Percentiles rank a stretch among this genome's conserved stretches.
These are phyloP conservation scores for Spencermartinsiella europaea DNA, from an alignment of 805 yeast genomes.

Conservation along the genomic window DNA sequence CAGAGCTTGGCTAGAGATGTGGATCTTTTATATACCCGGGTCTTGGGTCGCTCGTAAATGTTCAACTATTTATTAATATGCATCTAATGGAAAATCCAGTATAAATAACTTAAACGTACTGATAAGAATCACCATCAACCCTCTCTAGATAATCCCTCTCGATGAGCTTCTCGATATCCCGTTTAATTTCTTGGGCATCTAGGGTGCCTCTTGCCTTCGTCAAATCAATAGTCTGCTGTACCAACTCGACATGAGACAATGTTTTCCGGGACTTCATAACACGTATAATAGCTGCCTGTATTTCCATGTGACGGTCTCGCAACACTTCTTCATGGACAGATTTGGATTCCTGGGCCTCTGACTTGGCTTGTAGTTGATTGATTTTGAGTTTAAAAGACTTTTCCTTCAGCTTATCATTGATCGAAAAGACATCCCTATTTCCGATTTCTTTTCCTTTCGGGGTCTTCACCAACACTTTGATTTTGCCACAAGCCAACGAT, in stretches of 20 bases:
- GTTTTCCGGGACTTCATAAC: constrained; percentile 28
- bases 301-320: constrained; percentile 30
- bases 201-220: constrained; percentile 29
- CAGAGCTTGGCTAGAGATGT: constrained; percentile 57
- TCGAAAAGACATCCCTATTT: constrained; percentile 21
- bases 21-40: constrained; percentile 16
- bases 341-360: constrained; percentile 21
- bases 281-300: constrained; percentile 31
- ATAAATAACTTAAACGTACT: constrained; percentile 7
- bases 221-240: constrained; percentile 24
- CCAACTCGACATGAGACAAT: constrained; percentile 26
- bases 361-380: constrained; percentile 22
- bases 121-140: constrained; percentile 8
- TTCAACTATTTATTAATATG: neutral
- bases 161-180: constrained; percentile 27
- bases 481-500: constrained; percentile 25
- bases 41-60: constrained; percentile 15
- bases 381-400: constrained; percentile 23
- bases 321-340: constrained; percentile 22
- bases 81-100: neutral
- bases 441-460: constrained; percentile 19
- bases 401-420: constrained; percentile 24
- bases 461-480: constrained; percentile 21
- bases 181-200: constrained; percentile 27
- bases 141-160: constrained; percentile 27